A percentile compares a stretch with the other conserved stretches of the same genome.
Conservation (phyloP, 108 stramenopile genomes). For the Skeletonema costatum region DNA sequence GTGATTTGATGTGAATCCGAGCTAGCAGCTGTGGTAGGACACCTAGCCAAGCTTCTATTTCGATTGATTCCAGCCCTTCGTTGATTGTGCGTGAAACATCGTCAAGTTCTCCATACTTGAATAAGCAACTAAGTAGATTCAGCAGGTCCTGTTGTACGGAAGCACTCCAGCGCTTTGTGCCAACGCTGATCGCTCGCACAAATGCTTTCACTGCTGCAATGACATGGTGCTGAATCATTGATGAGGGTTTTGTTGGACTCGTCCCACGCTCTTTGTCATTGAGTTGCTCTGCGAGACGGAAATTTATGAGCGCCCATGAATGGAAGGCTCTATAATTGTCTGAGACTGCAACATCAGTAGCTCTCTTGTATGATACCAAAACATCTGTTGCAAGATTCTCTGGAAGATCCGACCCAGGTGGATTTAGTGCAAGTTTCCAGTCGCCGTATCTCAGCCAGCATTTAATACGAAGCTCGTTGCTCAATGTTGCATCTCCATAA, state of each 20-base stretch:
- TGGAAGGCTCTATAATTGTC: constrained; percentile 96
- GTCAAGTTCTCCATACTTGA: constrained; percentile 87
- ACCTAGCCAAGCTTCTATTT: constrained; percentile 96
- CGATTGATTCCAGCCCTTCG: constrained; percentile 71
- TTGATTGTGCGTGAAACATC: constrained; percentile 79
- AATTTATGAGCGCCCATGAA: constrained; percentile 97
- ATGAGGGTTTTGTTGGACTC: constrained; percentile 7
- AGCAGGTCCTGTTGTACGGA: constrained; percentile 98
- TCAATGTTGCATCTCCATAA: constrained; percentile 48
- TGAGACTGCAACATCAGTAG: constrained; percentile 59
- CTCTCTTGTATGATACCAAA: constrained; percentile 76
- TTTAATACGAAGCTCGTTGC: constrained; percentile 58
- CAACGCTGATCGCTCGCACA: constrained; percentile 89
- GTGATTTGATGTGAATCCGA: constrained; percentile 91
- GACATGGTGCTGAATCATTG: constrained; percentile 62
- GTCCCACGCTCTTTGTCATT: constrained; percentile 55
- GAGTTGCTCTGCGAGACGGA: constrained; percentile 89
- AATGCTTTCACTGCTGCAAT: constrained; percentile 93
- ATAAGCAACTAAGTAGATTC: constrained; percentile 94
- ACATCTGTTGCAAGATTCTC: constrained; percentile 67
- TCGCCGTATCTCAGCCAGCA: constrained; percentile 92
- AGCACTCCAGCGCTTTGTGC: constrained; percentile 90
- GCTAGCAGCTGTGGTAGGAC: constrained; percentile 98
- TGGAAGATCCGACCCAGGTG: constrained; percentile 31
- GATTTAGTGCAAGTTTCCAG: constrained; percentile 66